phyloP scores from a whole-genome alignment of 139 green algal genomes.

The Picochlorum sp. region DNA sequence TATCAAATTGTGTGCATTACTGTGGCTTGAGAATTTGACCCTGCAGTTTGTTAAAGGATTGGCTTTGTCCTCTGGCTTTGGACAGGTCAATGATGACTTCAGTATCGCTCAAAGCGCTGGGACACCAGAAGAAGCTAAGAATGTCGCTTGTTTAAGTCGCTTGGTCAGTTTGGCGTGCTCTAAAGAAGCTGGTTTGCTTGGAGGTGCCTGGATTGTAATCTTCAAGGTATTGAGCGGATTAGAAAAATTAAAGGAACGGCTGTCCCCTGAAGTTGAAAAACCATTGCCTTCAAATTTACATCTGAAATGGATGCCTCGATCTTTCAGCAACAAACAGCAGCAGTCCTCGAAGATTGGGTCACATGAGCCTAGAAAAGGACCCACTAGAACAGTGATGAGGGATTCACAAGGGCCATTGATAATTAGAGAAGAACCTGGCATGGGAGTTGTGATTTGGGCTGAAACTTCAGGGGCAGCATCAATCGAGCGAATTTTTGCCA shows the following conservation, averaged over 20 bases:
- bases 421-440: conserved; percentile 26
- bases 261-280: background rate
- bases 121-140: conserved; percentile 15
- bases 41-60: conserved; percentile 42
- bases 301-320: background rate
- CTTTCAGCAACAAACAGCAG: too few species aligned
- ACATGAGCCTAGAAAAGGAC: background rate
- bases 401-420: background rate
- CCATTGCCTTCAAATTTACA: background rate
- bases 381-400: conserved; percentile 3
- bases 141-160: conserved; percentile 57
- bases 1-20: conserved; percentile 46
- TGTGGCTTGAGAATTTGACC: conserved; percentile 53
- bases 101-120: background rate
- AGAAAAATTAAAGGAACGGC: conserved; percentile 38
- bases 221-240: conserved; percentile 63
- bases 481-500: conserved; percentile 46
- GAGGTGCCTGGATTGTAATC: conserved; percentile 62
- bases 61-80: conserved; percentile 19
- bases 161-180: conserved; percentile 47
- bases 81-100: background rate
- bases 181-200: conserved; percentile 55
- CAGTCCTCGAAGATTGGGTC: too few species aligned
- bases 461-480: conserved; percentile 21
- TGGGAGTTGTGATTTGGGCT: conserved; percentile 52